Evolutionary conservation across 257 asterid species (phyloP).

Genomic region (Ilex asprella): DNA sequence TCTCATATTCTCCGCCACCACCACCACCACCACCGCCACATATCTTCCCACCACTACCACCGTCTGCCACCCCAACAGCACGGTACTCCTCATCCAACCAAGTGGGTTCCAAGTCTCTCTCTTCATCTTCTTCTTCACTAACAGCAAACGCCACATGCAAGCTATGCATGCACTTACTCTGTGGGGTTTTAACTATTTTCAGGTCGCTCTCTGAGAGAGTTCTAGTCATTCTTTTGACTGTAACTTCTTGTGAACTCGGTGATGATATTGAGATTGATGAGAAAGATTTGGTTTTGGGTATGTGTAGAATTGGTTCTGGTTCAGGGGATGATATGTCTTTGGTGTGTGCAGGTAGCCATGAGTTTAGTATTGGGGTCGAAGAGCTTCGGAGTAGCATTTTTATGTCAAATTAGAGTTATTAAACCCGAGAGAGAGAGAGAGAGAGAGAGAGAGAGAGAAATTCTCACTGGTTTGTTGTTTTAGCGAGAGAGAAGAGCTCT

Average conservation of each 20-base stretch:
- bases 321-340: not conserved
- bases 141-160: not conserved
- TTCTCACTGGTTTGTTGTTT: not conserved
- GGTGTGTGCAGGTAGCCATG: not conserved
- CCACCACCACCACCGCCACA: not conserved
- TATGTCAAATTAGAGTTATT: not conserved
- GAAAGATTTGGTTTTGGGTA: not conserved
- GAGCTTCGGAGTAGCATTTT: not conserved
- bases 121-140: not conserved
- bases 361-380: not conserved
- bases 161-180: not conserved
- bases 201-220: not conserved
- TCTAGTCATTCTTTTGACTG: not conserved
- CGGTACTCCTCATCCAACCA: not conserved
- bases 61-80: not conserved
- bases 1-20: not conserved
- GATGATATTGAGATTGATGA: not conserved
- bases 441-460: not conserved
- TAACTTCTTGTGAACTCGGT: not conserved
- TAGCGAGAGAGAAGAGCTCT: not conserved
- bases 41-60: not conserved
- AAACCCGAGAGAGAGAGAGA: not conserved
- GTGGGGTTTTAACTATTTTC: not conserved
- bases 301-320: not conserved
- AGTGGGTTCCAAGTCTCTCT: not conserved